Evolutionary conservation across 2,329 filamentous ascomycete genomes (phyloP).

Genomic region (Fusarium miscanthi): DNA sequence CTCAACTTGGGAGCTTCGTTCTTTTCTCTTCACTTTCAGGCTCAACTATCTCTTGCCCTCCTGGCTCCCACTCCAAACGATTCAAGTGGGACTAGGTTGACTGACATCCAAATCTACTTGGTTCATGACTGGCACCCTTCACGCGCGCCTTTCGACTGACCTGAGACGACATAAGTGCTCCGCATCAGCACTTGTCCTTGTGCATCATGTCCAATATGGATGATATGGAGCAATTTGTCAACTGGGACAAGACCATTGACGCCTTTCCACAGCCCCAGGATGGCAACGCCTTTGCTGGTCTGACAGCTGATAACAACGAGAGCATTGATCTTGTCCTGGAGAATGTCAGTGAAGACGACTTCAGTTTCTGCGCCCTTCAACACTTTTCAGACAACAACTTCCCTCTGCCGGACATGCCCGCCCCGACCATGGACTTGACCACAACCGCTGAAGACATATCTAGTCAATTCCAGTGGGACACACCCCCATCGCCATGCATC

Average conservation of each 20-base stretch:
- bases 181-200: slow-evolving; percentile 24
- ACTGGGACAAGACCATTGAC: slow-evolving; percentile 66
- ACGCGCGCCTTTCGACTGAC: slow-evolving; percentile 41
- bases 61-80: slow-evolving; percentile 17
- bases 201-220: slow-evolving; percentile 55
- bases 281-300: slow-evolving; percentile 50
- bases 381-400: slow-evolving; percentile 62
- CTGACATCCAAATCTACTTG: slow-evolving; percentile 10
- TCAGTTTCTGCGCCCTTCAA: slow-evolving; percentile 68
- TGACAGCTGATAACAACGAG: slow-evolving; percentile 47
- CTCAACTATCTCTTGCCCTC: slow-evolving; percentile 11
- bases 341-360: slow-evolving; percentile 68
- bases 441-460: slow-evolving; percentile 29
- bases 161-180: slow-evolving; percentile 27
- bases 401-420: slow-evolving; percentile 45
- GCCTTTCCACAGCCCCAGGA: slow-evolving; percentile 50
- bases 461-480: slow-evolving; percentile 52
- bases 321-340: slow-evolving; percentile 66
- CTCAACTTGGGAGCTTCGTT: slow-evolving; percentile 20
- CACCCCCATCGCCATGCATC: slow-evolving; percentile 60
- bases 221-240: slow-evolving; percentile 71
- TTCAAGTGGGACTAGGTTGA: slow-evolving; percentile 24
- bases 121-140: slow-evolving; percentile 28
- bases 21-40: slow-evolving; percentile 19
- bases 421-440: slow-evolving; percentile 46